Evolutionary conservation across 169 alveolate species (phyloP).

Genomic region (Eimeria zaria): DNA sequence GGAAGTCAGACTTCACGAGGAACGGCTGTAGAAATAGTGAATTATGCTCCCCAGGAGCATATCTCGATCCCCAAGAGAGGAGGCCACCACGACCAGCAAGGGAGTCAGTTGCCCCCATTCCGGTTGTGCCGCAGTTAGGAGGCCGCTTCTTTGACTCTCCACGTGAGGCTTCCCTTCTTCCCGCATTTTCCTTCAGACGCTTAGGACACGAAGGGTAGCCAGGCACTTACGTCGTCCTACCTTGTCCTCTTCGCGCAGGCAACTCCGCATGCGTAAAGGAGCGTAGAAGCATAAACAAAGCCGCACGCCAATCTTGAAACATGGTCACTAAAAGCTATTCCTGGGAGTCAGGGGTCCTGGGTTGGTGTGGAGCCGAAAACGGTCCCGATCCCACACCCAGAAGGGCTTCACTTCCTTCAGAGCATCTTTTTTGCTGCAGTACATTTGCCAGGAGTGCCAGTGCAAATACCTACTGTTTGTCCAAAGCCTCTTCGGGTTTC

Average conservation of each 20-base stretch:
- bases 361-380: background rate
- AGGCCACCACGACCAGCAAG: background rate
- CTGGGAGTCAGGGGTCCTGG: background rate
- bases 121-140: background rate
- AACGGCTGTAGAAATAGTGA: background rate
- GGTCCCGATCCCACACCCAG: background rate
- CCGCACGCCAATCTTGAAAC: background rate
- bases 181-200: background rate
- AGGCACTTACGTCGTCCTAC: background rate
- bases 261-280: background rate
- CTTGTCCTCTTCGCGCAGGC: background rate
- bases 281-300: background rate
- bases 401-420: background rate
- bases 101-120: background rate
- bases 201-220: background rate
- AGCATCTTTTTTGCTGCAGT: background rate
- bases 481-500: background rate
- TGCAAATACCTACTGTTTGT: background rate
- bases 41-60: background rate
- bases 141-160: background rate
- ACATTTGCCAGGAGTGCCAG: background rate
- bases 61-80: background rate
- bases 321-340: background rate
- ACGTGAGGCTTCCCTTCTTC: background rate
- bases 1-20: background rate